phyloP scores from a whole-genome alignment of 345 rosid genomes.

The Linum trigynum region DNA sequence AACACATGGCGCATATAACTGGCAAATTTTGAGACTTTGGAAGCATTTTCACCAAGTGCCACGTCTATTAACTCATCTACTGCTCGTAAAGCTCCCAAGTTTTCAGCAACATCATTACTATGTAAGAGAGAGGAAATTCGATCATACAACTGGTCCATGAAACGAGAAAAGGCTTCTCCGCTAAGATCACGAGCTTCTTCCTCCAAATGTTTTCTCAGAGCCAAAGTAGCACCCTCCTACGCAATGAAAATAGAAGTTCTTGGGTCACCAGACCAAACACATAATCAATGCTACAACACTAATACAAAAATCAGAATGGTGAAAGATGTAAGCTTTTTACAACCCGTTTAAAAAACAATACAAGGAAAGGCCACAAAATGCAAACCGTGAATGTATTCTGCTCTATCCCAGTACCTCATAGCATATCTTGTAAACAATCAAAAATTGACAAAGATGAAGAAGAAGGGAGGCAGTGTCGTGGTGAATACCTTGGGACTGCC shows the following conservation, averaged over 20 bases:
- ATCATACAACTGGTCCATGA: slow-evolving; percentile 80
- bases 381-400: no score
- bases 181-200: slow-evolving; percentile 79
- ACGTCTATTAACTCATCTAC: slow-evolving; percentile 90
- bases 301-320: neutral
- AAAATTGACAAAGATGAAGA: neutral
- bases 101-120: slow-evolving; percentile 68
- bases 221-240: slow-evolving; percentile 79
- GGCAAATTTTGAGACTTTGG: slow-evolving; percentile 86
- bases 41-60: slow-evolving; percentile 89
- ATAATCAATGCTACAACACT: neutral
- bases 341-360: neutral
- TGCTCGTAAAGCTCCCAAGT: slow-evolving; percentile 84
- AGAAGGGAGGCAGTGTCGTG: neutral
- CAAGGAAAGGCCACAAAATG: neutral
- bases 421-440: slow-evolving; percentile 8
- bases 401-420: no score
- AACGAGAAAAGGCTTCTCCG: slow-evolving; percentile 82
- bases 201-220: slow-evolving; percentile 78
- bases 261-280: slow-evolving; percentile 8
- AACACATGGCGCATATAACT: slow-evolving; percentile 63
- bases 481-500: slow-evolving; percentile 59
- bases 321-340: neutral
- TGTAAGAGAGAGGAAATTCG: slow-evolving; percentile 60
- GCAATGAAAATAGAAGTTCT: slow-evolving; percentile 7